Conservation (phyloP, 345 rosid species). For the Eucalyptus coolabah region DNA sequence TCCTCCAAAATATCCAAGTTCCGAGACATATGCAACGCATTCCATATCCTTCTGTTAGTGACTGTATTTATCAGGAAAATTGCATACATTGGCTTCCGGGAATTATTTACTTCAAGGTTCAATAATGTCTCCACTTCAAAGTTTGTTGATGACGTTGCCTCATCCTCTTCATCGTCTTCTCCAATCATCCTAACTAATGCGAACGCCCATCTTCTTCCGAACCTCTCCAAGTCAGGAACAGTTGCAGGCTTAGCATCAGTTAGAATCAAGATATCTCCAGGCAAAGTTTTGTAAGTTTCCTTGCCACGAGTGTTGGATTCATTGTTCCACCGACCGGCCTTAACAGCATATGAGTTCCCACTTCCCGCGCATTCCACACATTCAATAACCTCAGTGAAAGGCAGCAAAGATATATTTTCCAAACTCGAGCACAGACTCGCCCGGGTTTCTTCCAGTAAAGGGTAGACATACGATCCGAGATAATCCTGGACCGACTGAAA, state of each 20-base stretch:
- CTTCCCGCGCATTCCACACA: not conserved
- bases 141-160: too few species aligned
- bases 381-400: constrained; percentile 9
- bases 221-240: constrained; percentile 14
- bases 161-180: not conserved
- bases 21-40: too few species aligned
- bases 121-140: too few species aligned
- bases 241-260: constrained; percentile 16
- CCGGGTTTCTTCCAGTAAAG: constrained; percentile 39
- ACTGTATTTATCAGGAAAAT: too few species aligned
- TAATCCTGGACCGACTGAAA: constrained; percentile 15
- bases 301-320: not conserved
- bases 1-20: too few species aligned
- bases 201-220: constrained; percentile 9
- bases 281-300: constrained; percentile 23
- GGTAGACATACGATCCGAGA: constrained; percentile 5
- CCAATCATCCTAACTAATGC: not conserved
- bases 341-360: not conserved
- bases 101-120: too few species aligned
- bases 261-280: constrained; percentile 24
- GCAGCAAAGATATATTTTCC: constrained; percentile 11
- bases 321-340: constrained; percentile 22
- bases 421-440: constrained; percentile 11
- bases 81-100: too few species aligned
- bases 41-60: too few species aligned